phyloP scores from a whole-genome alignment of 208 protist species.

The Trypanosoma mega region DNA sequence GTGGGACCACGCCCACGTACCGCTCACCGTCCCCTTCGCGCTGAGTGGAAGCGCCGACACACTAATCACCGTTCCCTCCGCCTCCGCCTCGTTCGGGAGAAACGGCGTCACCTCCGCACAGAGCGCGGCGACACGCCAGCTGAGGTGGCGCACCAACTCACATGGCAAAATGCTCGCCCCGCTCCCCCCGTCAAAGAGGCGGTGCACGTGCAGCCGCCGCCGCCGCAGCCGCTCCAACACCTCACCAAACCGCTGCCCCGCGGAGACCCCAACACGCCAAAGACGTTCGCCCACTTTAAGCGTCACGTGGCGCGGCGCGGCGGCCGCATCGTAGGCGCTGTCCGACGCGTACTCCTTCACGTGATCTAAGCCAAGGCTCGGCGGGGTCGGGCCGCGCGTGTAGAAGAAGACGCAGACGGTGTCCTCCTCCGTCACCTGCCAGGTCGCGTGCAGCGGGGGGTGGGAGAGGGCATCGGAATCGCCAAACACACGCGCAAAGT shows the following conservation, averaged over 20 bases:
- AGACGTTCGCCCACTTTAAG: conserved; percentile 24
- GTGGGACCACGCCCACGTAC: neutral
- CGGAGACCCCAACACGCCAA: conserved; percentile 21
- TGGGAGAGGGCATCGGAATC: neutral
- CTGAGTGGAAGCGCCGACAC: too few relatives aligned
- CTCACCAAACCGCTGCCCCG: conserved; percentile 20
- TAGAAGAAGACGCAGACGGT: neutral
- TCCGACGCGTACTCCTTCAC: conserved; percentile 10
- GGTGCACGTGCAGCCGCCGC: conserved; percentile 24
- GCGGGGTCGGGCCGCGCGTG: neutral
- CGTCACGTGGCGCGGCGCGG: conserved; percentile 14
- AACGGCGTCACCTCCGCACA: conserved; percentile 25
- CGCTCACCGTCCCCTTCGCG: conserved; percentile 1
- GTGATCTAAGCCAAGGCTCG: conserved; percentile 17
- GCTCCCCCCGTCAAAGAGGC: conserved; percentile 41
- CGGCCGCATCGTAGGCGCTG: conserved; percentile 1
- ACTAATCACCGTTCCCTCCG: too few relatives aligned
- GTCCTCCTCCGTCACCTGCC: neutral
- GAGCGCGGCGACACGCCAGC: conserved; percentile 16
- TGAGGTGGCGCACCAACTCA: conserved; percentile 33
- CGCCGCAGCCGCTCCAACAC: conserved; percentile 25
- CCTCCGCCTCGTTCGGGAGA: too few relatives aligned
- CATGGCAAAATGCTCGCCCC: conserved; percentile 61
- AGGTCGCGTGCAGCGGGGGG: too few relatives aligned
- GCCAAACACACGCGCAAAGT: neutral